Evolutionary conservation across 371 early-diverging fungal genomes (phyloP).

Genomic region (Funneliformis caledonium): DNA sequence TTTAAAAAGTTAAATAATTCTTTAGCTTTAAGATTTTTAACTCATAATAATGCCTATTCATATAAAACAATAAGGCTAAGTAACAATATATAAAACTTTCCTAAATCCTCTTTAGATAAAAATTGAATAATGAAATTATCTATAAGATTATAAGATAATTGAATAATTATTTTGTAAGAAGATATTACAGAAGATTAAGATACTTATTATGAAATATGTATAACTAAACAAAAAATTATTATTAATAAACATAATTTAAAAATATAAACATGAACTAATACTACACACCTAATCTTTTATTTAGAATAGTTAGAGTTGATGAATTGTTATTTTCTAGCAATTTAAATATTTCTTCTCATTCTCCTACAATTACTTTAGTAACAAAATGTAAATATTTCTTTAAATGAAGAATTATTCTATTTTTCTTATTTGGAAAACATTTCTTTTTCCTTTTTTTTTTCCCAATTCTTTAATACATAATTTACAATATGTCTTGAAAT

Average conservation of each 20-base stretch:
- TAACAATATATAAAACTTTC: background rate
- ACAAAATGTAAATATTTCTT: conserved; percentile 16
- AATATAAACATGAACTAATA: background rate
- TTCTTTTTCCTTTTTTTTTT: background rate
- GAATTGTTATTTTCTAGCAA: background rate
- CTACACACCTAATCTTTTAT: background rate
- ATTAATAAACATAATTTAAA: background rate
- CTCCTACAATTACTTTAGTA: background rate
- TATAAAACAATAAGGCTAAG: background rate
- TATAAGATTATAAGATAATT: background rate
- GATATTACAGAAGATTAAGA: background rate
- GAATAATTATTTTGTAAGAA: background rate
- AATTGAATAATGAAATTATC: background rate
- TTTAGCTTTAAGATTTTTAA: conserved; percentile 2
- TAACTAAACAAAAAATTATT: background rate
- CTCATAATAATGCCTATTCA: background rate
- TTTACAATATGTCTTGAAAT: conserved; percentile 14
- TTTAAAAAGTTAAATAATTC: conserved; percentile 24
- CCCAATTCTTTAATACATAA: background rate
- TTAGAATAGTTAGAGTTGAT: background rate
- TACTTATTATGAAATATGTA: too few relatives aligned
- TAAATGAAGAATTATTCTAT: background rate
- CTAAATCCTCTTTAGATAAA: conserved; percentile 4
- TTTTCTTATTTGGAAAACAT: conserved; percentile 18
- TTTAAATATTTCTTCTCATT: conserved; percentile 10